These are phyloP conservation scores for Thermothelomyces thermophilus DNA, from an alignment of 2,329 filamentous ascomycete species.

Conservation along the genomic window DNA sequence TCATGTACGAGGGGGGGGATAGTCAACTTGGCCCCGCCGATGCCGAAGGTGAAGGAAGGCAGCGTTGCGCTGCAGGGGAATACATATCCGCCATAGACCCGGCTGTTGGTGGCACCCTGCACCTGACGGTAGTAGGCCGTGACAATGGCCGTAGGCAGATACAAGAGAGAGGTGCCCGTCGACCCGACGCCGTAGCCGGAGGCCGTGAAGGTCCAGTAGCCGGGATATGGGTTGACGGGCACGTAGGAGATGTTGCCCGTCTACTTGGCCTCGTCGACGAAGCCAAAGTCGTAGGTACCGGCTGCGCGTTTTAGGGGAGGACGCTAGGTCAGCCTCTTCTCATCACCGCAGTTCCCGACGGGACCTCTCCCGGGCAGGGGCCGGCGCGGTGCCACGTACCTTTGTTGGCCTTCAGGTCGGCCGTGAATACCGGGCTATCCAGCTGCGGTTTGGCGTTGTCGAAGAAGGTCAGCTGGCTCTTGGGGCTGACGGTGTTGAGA, in stretches of 20 bases:
- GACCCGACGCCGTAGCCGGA: slow-evolving; percentile 33
- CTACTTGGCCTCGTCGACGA: slow-evolving; percentile 52
- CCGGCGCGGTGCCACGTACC: slow-evolving; percentile 21
- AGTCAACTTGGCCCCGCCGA: slow-evolving; percentile 40
- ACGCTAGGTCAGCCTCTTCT: background rate
- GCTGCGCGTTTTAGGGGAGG: slow-evolving; percentile 12
- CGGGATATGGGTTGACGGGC: slow-evolving; percentile 46
- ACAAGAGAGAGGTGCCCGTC: slow-evolving; percentile 52
- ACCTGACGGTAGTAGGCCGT: slow-evolving; percentile 47
- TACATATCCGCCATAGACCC: slow-evolving; percentile 41
- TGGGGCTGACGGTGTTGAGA: slow-evolving; percentile 40
- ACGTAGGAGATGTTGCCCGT: slow-evolving; percentile 53
- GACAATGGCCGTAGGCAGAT: slow-evolving; percentile 42
- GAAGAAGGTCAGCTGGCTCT: slow-evolving; percentile 38
- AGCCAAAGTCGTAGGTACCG: slow-evolving; percentile 34
- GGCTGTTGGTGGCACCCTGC: slow-evolving; percentile 33
- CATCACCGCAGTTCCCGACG: too few relatives aligned
- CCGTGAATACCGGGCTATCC: slow-evolving; percentile 29
- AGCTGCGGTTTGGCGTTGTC: slow-evolving; percentile 30
- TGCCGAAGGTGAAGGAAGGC: slow-evolving; percentile 44
- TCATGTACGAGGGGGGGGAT: slow-evolving; percentile 43
- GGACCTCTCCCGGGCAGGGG: too few relatives aligned
- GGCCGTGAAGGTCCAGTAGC: slow-evolving; percentile 57
- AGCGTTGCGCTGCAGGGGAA: slow-evolving; percentile 45
- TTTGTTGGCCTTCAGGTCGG: slow-evolving; percentile 30